phyloP scores from a whole-genome alignment of 371 early-diverging fungal genomes.

The Capillidium rhysosporum region DNA sequence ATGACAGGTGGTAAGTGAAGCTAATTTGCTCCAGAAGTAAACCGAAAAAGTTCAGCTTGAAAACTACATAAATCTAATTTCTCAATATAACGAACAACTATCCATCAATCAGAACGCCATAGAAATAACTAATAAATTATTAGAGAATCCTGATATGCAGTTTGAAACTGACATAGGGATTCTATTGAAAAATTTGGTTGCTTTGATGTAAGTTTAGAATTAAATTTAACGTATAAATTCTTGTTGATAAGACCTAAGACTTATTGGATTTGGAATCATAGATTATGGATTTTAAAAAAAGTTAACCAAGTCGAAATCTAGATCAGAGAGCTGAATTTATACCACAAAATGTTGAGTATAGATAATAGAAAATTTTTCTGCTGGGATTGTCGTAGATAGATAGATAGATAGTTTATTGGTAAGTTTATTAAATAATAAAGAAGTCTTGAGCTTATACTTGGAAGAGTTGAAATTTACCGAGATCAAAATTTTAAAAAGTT shows the following conservation, averaged over 20 bases:
- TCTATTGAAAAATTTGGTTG: constrained; percentile 16
- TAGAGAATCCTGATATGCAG: constrained; percentile 70
- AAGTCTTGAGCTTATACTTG: constrained; percentile 11
- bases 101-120: constrained; percentile 18
- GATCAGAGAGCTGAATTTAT: constrained; percentile 55
- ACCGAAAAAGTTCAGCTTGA: not conserved
- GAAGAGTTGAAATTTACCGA: constrained; percentile 70
- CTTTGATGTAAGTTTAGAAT: constrained; percentile 24
- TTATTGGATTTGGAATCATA: constrained; percentile 91
- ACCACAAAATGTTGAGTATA: constrained; percentile 48
- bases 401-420: constrained; percentile 38
- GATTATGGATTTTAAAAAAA: constrained; percentile 61
- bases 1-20: not conserved
- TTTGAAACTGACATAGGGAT: constrained; percentile 73
- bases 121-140: constrained; percentile 35
- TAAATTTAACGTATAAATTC: constrained; percentile 36
- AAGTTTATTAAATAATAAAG: constrained; percentile 9
- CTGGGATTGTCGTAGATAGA: constrained; percentile 86
- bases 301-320: constrained; percentile 50
- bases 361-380: constrained; percentile 93
- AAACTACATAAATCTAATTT: not conserved
- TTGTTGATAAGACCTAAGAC: constrained; percentile 60
- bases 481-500: constrained; percentile 65
- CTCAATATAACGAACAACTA: not conserved
- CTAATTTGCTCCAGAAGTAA: not conserved